Conservation (phyloP, 2,329 filamentous ascomycete species). For the Bipolaris oryzae region DNA sequence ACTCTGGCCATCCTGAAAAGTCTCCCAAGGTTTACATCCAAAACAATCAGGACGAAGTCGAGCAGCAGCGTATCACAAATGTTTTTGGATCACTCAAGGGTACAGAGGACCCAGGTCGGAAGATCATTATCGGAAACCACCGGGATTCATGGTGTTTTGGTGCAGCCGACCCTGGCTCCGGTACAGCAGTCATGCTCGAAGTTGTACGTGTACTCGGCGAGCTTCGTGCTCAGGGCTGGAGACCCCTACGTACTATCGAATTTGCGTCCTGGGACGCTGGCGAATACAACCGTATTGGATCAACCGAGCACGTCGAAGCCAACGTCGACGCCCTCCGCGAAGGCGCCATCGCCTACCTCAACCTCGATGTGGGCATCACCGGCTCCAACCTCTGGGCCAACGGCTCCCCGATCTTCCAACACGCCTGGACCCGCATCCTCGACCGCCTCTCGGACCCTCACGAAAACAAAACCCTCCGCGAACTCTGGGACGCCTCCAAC, state of each 20-base stretch:
- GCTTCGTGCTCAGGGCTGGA: constrained; percentile 78
- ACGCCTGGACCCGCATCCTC: constrained; percentile 73
- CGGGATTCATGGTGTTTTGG: constrained; percentile 93
- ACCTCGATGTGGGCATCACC: constrained; percentile 82
- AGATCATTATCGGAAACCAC: constrained; percentile 89
- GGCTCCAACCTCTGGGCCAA: constrained; percentile 77
- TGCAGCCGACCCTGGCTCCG: constrained; percentile 79
- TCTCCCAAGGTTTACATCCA: constrained; percentile 80
- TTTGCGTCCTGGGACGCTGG: constrained; percentile 97
- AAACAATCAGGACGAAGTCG: constrained; percentile 85
- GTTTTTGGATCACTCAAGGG: constrained; percentile 83
- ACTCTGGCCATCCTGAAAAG: constrained; percentile 72
- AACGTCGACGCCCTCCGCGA: constrained; percentile 74
- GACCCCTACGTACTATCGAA: constrained; percentile 89
- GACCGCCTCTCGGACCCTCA: constrained; percentile 75
- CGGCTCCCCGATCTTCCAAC: constrained; percentile 80
- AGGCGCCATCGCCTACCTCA: constrained; percentile 85
- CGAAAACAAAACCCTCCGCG: constrained; percentile 71
- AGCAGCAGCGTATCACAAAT: constrained; percentile 88
- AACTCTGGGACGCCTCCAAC: constrained; percentile 74
- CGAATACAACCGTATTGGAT: constrained; percentile 92
- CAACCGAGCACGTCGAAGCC: constrained; percentile 92
- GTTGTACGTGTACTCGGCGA: constrained; percentile 83
- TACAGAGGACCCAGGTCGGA: constrained; percentile 81
- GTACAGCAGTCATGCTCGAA: constrained; percentile 90